These are phyloP conservation scores for Phellinidium pouzarii DNA, from an alignment of 1,284 basidiomycete genomes.

Conservation along the genomic window DNA sequence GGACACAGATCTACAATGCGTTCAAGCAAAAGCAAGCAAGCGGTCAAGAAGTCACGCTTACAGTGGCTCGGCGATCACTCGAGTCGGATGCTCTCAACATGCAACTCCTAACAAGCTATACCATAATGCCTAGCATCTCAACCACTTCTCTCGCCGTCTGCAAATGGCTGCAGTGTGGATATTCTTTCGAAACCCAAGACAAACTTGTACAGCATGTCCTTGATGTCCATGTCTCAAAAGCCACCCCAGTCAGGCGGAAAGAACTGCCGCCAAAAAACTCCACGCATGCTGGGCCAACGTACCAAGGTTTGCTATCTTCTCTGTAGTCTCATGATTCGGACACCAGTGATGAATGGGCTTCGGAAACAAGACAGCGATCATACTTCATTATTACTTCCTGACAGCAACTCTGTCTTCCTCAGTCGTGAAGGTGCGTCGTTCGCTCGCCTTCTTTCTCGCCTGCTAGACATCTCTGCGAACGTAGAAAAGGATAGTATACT, in stretches of 20 bases:
- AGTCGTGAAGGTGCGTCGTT: slow-evolving; percentile 3
- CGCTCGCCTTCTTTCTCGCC: neutral
- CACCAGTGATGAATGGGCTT: neutral
- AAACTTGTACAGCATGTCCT: slow-evolving; percentile 23
- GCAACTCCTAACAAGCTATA: neutral
- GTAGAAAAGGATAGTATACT: slow-evolving; percentile 1
- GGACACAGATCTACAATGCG: no score
- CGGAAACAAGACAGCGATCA: slow-evolving; percentile 7
- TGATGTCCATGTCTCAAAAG: slow-evolving; percentile 21
- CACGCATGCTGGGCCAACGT: slow-evolving; percentile 11
- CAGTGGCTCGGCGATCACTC: neutral
- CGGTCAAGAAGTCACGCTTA: no score
- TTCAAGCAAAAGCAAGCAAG: no score
- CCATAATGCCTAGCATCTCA: neutral
- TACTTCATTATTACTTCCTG: slow-evolving; percentile 3
- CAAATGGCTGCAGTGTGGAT: slow-evolving; percentile 23
- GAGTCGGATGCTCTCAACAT: neutral
- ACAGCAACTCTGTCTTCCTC: neutral
- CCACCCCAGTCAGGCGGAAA: slow-evolving; percentile 20
- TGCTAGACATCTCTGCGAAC: neutral
- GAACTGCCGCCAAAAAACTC: slow-evolving; percentile 18
- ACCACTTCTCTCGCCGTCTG: slow-evolving; percentile 15
- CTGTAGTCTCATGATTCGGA: neutral
- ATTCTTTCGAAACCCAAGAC: slow-evolving; percentile 15
- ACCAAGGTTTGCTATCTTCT: slow-evolving; percentile 7